phyloP scores from a whole-genome alignment of 345 rosid genomes.

The Acer campestre region DNA sequence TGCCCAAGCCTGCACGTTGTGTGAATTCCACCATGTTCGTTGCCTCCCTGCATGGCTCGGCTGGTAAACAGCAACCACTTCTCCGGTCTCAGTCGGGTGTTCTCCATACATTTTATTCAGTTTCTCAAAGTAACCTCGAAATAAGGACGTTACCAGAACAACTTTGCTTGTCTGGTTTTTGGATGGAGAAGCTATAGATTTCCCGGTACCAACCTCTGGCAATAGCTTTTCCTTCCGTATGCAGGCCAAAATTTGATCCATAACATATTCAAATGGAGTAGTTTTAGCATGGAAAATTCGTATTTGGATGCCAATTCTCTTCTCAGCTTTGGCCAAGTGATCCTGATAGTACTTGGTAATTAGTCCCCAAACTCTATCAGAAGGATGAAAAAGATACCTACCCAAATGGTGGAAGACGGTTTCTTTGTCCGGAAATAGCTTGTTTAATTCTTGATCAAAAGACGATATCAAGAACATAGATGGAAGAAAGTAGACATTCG shows the following conservation, averaged over 20 bases:
- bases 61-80: conserved; percentile 17
- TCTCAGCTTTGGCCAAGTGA: conserved; percentile 9
- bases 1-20: conserved; percentile 18
- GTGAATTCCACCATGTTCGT: neutral
- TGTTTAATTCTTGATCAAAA: conserved; percentile 14
- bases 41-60: conserved; percentile 9
- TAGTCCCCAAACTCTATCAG: conserved; percentile 11
- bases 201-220: conserved; percentile 5
- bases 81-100: conserved; percentile 11
- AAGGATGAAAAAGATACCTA: conserved; percentile 22
- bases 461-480: conserved; percentile 21
- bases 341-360: conserved; percentile 12
- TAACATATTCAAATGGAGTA: conserved; percentile 15
- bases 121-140: conserved; percentile 16
- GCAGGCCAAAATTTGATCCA: conserved; percentile 19
- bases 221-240: conserved; percentile 12
- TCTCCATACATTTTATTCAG: conserved; percentile 1
- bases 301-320: conserved; percentile 19
- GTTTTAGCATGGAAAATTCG: conserved; percentile 8
- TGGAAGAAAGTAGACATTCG: conserved; percentile 21
- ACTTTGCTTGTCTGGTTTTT: neutral
- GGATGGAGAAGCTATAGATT: neutral
- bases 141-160: conserved; percentile 21
- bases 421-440: conserved; percentile 24
- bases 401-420: conserved; percentile 25